Evolutionary conservation across 2,329 filamentous ascomycete species (phyloP), one percentile per base, ranked within the genome.

Genomic region (Ophiostoma pallidulum): DNA sequence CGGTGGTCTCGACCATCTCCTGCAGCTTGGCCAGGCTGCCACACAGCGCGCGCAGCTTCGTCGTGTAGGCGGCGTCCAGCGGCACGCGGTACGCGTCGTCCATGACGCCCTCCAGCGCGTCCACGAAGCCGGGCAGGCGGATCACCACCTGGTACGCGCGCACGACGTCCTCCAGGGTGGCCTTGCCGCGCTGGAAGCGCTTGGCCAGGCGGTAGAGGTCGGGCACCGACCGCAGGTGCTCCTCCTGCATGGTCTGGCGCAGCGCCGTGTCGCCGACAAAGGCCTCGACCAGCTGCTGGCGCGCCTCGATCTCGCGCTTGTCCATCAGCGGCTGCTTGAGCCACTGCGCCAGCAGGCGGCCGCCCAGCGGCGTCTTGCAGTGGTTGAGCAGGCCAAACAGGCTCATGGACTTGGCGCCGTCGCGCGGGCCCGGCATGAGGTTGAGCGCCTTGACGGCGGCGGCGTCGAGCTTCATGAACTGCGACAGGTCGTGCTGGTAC

Each of bases 1-100:
- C 90, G 0, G 94, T 98, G 2, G 92, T 95, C 69, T 98, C 92
- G 0, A 98, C 92, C 88, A 98, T 96, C 62, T 98, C 92, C 60
- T 91, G 86, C 10, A 98, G 72, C 61, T 89, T 95, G 22, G 77
- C 82, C 43, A 98, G 74, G 59, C 82, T 86, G 59, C 88, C 81
- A 6, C 82, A 85, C 51, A 87, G 78, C 51, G 85, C 78, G 41
- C 77, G 78, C 33, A 98, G 70, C 62, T 94, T 94, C 22, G 77
- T 76, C 1, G 90, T 96, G 62, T 98, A 98, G 20, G 88, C 82
- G 7, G 77, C 76, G 54, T 97, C 90, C 1, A 98, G 73, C 0
- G 89, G 85, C 51, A 88, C 84, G 52, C 86, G 86, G 64, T 97
- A 96, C 38, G 84, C 73, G 63, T 97, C 92, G 59, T 98, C 94